Percentiles rank a stretch among this genome's conserved stretches.
Evolutionary conservation across 805 yeast genomes (phyloP).

Genomic region (Metschnikowia picachoensis): DNA sequence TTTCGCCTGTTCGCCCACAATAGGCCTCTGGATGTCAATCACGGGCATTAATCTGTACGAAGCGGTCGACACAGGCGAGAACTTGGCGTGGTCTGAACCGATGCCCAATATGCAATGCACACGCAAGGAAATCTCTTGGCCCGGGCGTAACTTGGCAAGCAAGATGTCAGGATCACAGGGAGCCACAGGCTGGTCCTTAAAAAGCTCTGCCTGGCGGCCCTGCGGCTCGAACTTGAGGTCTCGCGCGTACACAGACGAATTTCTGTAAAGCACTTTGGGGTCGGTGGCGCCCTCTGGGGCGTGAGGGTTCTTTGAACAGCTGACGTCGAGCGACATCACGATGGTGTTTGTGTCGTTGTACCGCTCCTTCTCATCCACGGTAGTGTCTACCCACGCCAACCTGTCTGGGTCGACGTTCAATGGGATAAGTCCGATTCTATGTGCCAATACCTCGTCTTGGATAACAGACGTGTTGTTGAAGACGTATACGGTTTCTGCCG

Average conservation of each 20-base stretch:
- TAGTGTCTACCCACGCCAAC: slow-evolving; percentile 74
- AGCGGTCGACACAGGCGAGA: slow-evolving; percentile 96
- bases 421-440: slow-evolving; percentile 90
- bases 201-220: slow-evolving; percentile 75
- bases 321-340: slow-evolving; percentile 73
- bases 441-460: slow-evolving; percentile 95
- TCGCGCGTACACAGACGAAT: slow-evolving; percentile 82
- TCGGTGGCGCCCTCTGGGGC: slow-evolving; percentile 75
- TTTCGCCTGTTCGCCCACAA: slow-evolving; percentile 69
- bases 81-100: slow-evolving; percentile 95
- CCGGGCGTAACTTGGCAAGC: slow-evolving; percentile 90
- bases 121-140: slow-evolving; percentile 88
- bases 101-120: slow-evolving; percentile 89
- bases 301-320: slow-evolving; percentile 81
- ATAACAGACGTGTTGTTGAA: slow-evolving; percentile 95
- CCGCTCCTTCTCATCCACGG: slow-evolving; percentile 56
- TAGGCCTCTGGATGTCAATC: slow-evolving; percentile 70
- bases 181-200: slow-evolving; percentile 61
- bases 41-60: slow-evolving; percentile 90
- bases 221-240: slow-evolving; percentile 90
- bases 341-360: slow-evolving; percentile 88
- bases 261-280: slow-evolving; percentile 79
- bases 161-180: slow-evolving; percentile 87
- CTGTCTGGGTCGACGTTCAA: slow-evolving; percentile 86
- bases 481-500: slow-evolving; percentile 86